phyloP scores from a whole-genome alignment of 148 eudicot genomes.

The Chenopodium album region DNA sequence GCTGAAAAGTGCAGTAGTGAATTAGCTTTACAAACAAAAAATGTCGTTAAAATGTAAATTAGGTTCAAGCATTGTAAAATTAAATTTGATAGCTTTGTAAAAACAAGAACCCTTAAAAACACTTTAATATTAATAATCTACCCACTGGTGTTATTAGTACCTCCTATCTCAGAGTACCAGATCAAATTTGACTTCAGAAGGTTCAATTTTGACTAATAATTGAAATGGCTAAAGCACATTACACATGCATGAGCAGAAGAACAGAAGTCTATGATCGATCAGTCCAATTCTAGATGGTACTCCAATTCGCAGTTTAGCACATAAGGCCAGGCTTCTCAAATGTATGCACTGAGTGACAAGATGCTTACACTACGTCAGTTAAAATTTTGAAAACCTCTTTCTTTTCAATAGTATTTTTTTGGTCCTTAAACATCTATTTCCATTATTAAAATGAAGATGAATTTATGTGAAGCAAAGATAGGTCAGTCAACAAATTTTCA shows the following conservation, averaged over 20 bases:
- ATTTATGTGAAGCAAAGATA: background rate
- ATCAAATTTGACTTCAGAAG: background rate
- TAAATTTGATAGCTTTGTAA: no score
- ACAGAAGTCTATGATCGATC: no score
- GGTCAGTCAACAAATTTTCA: background rate
- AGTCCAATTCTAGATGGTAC: no score
- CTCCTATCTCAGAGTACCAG: background rate
- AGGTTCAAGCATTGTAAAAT: background rate
- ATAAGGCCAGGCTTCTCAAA: no score
- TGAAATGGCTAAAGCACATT: no score
- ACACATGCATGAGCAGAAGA: no score
- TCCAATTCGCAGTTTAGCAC: no score
- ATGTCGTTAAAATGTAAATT: background rate
- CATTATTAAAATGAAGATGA: background rate
- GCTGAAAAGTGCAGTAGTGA: slow-evolving; percentile 36
- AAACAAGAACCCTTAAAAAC: no score
- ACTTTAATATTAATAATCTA: background rate
- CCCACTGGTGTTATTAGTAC: background rate
- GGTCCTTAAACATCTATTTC: background rate
- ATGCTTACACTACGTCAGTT: no score
- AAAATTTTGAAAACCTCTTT: background rate
- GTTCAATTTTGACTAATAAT: no score
- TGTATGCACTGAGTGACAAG: no score
- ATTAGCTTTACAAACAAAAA: background rate
- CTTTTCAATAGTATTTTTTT: background rate